A percentile compares a stretch with the other conserved stretches of the same genome.
These are phyloP conservation scores for Leccinellum rugosiceps DNA, from an alignment of 768 basidiomycete genomes.

Conservation along the genomic window DNA sequence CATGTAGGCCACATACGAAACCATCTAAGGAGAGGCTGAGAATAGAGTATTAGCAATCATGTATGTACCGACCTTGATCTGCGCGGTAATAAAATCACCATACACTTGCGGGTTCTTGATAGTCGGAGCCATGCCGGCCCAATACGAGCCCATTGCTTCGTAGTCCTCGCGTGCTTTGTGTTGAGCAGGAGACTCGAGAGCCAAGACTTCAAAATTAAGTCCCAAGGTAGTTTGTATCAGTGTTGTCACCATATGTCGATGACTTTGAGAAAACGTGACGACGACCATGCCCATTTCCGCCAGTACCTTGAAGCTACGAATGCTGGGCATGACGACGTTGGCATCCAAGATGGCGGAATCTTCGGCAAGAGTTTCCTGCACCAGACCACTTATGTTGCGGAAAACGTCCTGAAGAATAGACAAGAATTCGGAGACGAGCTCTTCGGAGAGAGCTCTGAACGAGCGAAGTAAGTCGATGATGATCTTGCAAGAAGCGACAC, in stretches of 20 bases:
- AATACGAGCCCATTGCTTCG: slow-evolving; percentile 78
- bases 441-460: slow-evolving; percentile 69
- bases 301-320: slow-evolving; percentile 89
- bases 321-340: slow-evolving; percentile 61
- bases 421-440: slow-evolving; percentile 75
- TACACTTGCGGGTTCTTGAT: slow-evolving; percentile 75
- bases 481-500: slow-evolving; percentile 83
- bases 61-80: slow-evolving; percentile 69
- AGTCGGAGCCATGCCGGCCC: slow-evolving; percentile 76
- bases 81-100: slow-evolving; percentile 79
- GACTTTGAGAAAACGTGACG: slow-evolving; percentile 84
- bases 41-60: not conserved
- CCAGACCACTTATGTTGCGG: slow-evolving; percentile 66
- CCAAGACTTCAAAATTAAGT: slow-evolving; percentile 77
- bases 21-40: slow-evolving; percentile 50
- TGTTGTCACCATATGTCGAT: slow-evolving; percentile 60
- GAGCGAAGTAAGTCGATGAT: slow-evolving; percentile 84
- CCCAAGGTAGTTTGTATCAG: slow-evolving; percentile 68
- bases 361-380: slow-evolving; percentile 72
- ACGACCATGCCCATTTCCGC: slow-evolving; percentile 92
- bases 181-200: slow-evolving; percentile 79
- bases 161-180: slow-evolving; percentile 69
- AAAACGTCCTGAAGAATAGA: slow-evolving; percentile 77
- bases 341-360: slow-evolving; percentile 53
- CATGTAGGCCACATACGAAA: slow-evolving; percentile 90